Evolutionary conservation across 192 early-diverging fungal species (phyloP).

Genomic region (Coemansia sp.): DNA sequence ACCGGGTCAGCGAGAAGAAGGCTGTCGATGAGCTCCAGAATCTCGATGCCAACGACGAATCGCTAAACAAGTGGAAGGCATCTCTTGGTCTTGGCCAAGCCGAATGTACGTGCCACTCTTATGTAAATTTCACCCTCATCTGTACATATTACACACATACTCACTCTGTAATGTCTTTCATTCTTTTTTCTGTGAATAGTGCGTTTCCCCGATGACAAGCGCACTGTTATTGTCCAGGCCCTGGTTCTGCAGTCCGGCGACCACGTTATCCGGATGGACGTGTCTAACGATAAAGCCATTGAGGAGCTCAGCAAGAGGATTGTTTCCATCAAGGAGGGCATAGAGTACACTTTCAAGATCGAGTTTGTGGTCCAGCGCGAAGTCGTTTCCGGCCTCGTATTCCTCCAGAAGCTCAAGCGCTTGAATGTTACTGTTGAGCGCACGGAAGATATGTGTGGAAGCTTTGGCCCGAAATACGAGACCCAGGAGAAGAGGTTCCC

Average conservation of each 20-base stretch:
- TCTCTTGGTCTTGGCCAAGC: conserved; percentile 77
- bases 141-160: conserved; percentile 4
- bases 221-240: conserved; percentile 54
- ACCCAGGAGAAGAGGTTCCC: conserved; percentile 85
- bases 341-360: conserved; percentile 91
- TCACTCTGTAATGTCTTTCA: neutral
- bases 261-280: conserved; percentile 39
- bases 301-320: conserved; percentile 69
- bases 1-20: conserved; percentile 94
- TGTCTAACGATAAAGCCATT: conserved; percentile 63
- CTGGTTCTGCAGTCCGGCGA: conserved; percentile 44
- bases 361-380: conserved; percentile 94
- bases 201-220: conserved; percentile 63
- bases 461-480: conserved; percentile 82
- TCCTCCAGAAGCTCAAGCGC: conserved; percentile 92
- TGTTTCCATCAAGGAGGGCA: conserved; percentile 96
- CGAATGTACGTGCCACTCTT: conserved; percentile 49
- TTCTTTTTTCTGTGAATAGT: conserved; percentile 25
- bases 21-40: conserved; percentile 78
- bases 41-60: conserved; percentile 90
- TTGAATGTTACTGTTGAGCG: conserved; percentile 83
- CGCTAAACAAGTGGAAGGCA: conserved; percentile 96
- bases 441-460: conserved; percentile 96
- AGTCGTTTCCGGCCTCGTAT: conserved; percentile 93
- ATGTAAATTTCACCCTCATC: neutral